Percentiles rank a stretch among this genome's conserved stretches.
Conservation (phyloP, 306 rosid species). For the Luffa aegyptiaca region DNA sequence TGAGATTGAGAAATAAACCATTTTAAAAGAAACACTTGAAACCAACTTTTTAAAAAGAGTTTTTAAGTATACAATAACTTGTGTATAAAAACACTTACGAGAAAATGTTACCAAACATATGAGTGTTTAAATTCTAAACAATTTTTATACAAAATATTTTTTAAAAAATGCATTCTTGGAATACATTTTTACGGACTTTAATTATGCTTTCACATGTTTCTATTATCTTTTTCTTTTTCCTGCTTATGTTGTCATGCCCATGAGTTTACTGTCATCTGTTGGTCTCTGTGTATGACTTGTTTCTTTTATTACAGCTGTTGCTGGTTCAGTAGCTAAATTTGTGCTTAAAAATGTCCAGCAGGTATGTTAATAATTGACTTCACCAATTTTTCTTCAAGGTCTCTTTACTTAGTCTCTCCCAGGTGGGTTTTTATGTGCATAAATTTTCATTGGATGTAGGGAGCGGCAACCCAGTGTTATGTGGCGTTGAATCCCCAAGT, state of each 20-base stretch:
- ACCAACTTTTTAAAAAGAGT: no score
- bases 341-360: slow-evolving; percentile 51
- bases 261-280: not conserved
- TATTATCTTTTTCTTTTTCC: not conserved
- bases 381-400: not conserved
- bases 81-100: no score
- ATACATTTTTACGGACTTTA: no score
- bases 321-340: slow-evolving; percentile 29
- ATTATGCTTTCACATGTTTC: not conserved
- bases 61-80: no score
- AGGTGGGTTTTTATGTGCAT: not conserved
- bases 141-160: no score
- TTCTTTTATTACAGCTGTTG: slow-evolving; percentile 38
- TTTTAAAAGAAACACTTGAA: no score
- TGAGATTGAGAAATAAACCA: no score
- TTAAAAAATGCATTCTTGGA: no score
- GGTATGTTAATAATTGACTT: slow-evolving; percentile 28
- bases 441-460: slow-evolving; percentile 12
- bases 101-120: no score
- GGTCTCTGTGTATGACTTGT: not conserved
- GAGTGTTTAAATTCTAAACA: no score
- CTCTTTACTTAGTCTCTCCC: slow-evolving; percentile 5
- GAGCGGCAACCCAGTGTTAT: slow-evolving; percentile 41
- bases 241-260: not conserved
- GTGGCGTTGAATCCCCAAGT: slow-evolving; percentile 35